These are phyloP conservation scores for Vaccinium darrowii DNA, from an alignment of 148 eudicot species.

Conservation along the genomic window DNA sequence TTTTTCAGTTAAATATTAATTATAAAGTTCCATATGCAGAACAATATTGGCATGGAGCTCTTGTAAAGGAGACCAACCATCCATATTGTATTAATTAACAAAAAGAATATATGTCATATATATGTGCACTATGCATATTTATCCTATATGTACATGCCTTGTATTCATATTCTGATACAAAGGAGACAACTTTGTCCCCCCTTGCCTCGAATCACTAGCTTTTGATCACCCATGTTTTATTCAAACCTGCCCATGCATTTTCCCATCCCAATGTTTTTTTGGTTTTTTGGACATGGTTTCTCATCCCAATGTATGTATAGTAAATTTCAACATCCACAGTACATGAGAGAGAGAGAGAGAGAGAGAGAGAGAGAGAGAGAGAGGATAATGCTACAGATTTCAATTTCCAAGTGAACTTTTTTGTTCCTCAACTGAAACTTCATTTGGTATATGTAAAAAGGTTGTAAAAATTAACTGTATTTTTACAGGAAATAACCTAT, in stretches of 20 bases:
- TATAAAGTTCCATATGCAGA: neutral
- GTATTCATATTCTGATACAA: conserved; percentile 32
- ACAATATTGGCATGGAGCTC: neutral
- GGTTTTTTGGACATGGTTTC: neutral
- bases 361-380: conserved; percentile 1
- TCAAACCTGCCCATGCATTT: conserved; percentile 7
- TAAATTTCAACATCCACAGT: neutral
- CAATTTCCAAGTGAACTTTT: conserved; percentile 10
- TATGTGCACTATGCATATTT: neutral
- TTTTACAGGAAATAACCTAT: neutral
- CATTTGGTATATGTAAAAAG: neutral
- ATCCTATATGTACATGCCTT: neutral
- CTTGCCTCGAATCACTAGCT: conserved; percentile 18
- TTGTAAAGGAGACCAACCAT: conserved; percentile 25
- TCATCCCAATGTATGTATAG: conserved; percentile 17
- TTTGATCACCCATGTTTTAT: conserved; percentile 11
- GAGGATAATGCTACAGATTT: neutral
- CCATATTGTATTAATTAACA: conserved; percentile 1
- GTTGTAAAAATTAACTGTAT: neutral
- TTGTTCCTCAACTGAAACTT: neutral
- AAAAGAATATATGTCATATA: neutral
- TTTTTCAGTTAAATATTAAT: neutral
- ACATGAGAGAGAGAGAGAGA: neutral
- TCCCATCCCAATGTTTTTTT: conserved; percentile 17
- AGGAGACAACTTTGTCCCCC: conserved; percentile 35